Percentiles rank a stretch among this genome's conserved stretches.
Conservation (phyloP, 148 eudicot species). For the Camellia japonica region DNA sequence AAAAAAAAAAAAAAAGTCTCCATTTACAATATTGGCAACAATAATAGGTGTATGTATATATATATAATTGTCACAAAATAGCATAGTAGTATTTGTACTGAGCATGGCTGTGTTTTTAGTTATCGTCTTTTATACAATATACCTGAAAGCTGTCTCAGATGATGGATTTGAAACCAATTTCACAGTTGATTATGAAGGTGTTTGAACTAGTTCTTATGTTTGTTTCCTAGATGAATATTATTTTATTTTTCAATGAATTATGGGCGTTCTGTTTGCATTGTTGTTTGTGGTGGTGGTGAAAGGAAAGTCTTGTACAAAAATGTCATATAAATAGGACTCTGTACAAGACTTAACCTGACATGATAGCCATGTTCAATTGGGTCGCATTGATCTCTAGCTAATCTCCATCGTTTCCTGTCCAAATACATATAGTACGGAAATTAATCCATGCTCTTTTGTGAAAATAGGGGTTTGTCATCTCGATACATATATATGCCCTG, state of each 20-base stretch:
- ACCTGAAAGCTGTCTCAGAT: no score
- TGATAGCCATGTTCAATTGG: constrained; percentile 47
- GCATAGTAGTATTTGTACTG: not conserved
- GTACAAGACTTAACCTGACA: constrained; percentile 85
- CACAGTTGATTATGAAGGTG: not conserved
- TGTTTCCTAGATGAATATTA: not conserved
- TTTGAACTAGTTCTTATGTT: not conserved
- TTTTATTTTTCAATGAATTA: no score
- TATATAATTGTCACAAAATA: no score
- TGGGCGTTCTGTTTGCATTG: not conserved
- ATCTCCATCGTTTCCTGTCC: constrained; percentile 54
- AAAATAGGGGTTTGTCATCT: constrained; percentile 22
- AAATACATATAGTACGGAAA: constrained; percentile 42
- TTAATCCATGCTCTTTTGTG: constrained; percentile 14
- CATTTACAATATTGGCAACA: not conserved
- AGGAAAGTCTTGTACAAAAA: constrained; percentile 59
- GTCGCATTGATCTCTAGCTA: constrained; percentile 40
- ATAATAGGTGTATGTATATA: no score
- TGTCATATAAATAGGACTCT: constrained; percentile 46
- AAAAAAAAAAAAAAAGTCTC: not conserved
- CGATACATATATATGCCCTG: not conserved
- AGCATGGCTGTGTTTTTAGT: not conserved
- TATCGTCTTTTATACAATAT: not conserved
- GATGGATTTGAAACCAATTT: not conserved
- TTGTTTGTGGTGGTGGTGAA: not conserved